Percentiles rank a stretch among this genome's conserved stretches.
phyloP scores from a whole-genome alignment of 1,139 yeast species.

The Pichia cactophila region DNA sequence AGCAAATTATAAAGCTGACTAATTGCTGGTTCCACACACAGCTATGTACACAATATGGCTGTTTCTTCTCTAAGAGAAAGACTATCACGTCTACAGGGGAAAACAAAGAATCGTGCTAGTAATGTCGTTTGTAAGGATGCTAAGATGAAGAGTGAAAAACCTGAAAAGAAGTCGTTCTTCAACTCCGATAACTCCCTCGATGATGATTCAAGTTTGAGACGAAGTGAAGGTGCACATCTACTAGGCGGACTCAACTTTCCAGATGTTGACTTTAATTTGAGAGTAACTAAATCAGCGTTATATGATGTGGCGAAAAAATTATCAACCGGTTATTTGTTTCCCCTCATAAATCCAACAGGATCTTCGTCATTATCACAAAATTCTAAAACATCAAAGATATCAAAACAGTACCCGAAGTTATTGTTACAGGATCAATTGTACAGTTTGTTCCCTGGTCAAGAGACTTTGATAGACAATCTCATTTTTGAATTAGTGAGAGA shows the following conservation, averaged over 20 bases:
- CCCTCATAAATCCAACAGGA: constrained; percentile 4
- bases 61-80: constrained; percentile 1
- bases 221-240: background rate
- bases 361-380: constrained; percentile 4
- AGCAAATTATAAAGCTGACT: background rate
- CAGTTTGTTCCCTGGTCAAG: constrained; percentile 27
- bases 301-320: constrained; percentile 1
- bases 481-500: constrained; percentile 26
- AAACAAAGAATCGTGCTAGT: background rate
- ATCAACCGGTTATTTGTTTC: constrained; percentile 4
- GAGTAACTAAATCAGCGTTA: background rate
- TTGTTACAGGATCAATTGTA: constrained; percentile 20
- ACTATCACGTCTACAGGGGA: constrained; percentile 3
- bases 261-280: background rate
- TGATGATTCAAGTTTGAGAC: background rate
- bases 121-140: background rate
- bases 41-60: background rate
- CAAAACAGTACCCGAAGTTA: constrained; percentile 30
- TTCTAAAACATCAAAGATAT: constrained; percentile 9
- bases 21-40: background rate
- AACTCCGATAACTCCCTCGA: constrained; percentile 3
- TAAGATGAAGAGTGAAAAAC: background rate
- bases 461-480: constrained; percentile 38
- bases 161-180: constrained; percentile 6
- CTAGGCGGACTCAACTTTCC: constrained; percentile 4